Evolutionary conservation across 345 rosid species (phyloP), one percentile per base, ranked within the genome.

Genomic region (Kandelia obovata): DNA sequence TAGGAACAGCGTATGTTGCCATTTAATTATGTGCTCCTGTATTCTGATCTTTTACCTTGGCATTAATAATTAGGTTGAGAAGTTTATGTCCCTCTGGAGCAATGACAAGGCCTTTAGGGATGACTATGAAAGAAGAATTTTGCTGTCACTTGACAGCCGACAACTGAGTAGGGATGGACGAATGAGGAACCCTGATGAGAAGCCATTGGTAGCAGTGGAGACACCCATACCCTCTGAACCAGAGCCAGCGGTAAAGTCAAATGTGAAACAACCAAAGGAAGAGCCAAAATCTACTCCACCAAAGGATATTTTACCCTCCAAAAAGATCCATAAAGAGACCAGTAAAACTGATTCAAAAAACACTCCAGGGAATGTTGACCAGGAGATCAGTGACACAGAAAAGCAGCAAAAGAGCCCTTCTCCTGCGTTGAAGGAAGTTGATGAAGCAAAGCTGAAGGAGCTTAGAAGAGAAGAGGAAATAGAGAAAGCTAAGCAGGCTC

Each of bases 381-480:
- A 65, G 69, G 87, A 80, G 59, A 78, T 83, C 43, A 47, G 61
- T 66, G 83, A 69, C 34, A 67, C 74, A 19, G 84, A 75, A 47
- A 83, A 68, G 73, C 74, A 69, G 62, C 70, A 73, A 61, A 86
- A 84, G 72, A 79, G 75, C 58, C 25, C 63, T 37, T 70, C 83
- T 70, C 64, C 78, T 27, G 69, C 68, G 1, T 75, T 69, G 28
- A 71, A 80, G 62, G 75, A 73, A 61, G 79, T 87, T 30, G 98
- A 89, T 78, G 79, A 69, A 67, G 89, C 81, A 69, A 87, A 88
- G 76, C 60, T 85, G 81, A 96, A 83, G 84, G 99, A 92, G 82
- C 86, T 86, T 80, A 92, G 81, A 82, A 87, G 92, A 79, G 95
- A 88, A 69, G 96, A 88, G 84, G 97, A 95, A 78, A 80, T 86